These are phyloP conservation scores for Helotiales sp. DNA, from an alignment of 2,329 filamentous ascomycete genomes.

Conservation along the genomic window DNA sequence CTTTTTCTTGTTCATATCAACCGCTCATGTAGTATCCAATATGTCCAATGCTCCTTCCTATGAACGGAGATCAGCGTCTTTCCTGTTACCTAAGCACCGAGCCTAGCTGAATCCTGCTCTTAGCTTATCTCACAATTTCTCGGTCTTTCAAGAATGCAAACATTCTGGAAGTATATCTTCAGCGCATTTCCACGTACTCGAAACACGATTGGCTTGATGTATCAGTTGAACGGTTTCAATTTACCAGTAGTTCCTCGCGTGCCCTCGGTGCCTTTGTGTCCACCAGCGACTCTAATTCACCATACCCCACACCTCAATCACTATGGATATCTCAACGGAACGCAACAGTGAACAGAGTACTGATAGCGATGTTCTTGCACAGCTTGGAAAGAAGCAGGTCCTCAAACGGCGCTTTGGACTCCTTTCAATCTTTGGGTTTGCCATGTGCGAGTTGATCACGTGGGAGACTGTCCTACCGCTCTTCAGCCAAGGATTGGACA, in stretches of 20 bases:
- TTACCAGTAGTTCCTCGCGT: neutral
- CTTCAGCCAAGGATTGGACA: constrained; percentile 28
- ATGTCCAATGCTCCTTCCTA: too few species aligned
- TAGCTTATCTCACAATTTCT: too few species aligned
- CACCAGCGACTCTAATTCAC: neutral
- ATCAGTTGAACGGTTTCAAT: neutral
- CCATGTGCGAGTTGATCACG: constrained; percentile 52
- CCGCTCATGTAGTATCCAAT: too few species aligned
- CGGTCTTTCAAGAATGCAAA: neutral
- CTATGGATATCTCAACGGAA: neutral
- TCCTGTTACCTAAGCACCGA: too few species aligned
- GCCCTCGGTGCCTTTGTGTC: too few species aligned
- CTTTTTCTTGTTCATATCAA: too few species aligned
- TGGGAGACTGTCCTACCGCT: constrained; percentile 49
- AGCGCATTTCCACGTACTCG: neutral
- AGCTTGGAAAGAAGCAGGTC: constrained; percentile 21
- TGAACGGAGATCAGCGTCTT: too few species aligned
- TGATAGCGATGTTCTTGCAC: constrained; percentile 13
- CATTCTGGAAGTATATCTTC: neutral
- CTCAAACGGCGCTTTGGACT: constrained; percentile 48
- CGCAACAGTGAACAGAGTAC: constrained; percentile 10
- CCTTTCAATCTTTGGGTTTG: constrained; percentile 51
- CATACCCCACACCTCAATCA: neutral
- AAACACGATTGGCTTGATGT: neutral
- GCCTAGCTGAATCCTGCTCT: too few species aligned